These are phyloP conservation scores for Aspergillus spinulosporus DNA, from an alignment of 2,329 filamentous ascomycete genomes.

Conservation along the genomic window DNA sequence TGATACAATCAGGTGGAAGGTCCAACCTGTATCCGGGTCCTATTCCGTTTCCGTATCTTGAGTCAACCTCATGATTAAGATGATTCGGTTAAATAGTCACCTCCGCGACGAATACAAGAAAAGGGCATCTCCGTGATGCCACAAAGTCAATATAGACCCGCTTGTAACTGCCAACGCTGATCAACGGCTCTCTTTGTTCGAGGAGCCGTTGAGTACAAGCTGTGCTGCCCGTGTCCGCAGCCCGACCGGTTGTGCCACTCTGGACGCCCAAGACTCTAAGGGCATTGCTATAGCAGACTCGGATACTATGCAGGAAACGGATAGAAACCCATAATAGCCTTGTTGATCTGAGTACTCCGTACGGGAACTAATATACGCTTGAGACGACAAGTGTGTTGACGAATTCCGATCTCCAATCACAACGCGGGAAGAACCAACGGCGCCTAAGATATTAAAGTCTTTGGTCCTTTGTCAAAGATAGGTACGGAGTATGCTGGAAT, in stretches of 20 bases:
- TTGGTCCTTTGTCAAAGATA: neutral
- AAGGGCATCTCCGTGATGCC: neutral
- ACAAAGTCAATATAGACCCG: neutral
- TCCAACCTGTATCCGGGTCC: neutral
- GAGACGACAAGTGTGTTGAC: neutral
- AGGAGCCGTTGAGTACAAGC: neutral
- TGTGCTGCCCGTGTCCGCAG: neutral
- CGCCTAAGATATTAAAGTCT: neutral
- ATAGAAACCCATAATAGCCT: neutral
- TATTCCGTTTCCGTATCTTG: neutral
- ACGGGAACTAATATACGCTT: neutral
- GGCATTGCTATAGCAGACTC: neutral
- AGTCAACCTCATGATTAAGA: neutral
- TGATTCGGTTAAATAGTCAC: neutral
- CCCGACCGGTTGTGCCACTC: neutral
- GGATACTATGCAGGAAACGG: neutral
- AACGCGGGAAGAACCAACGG: neutral
- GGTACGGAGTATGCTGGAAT: neutral
- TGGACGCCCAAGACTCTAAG: slow-evolving; percentile 1
- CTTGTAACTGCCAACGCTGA: slow-evolving; percentile 17
- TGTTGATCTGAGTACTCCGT: neutral
- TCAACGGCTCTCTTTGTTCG: slow-evolving; percentile 19
- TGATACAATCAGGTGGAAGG: neutral
- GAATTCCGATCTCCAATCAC: neutral
- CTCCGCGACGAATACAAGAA: neutral